Percentiles rank a stretch among this genome's conserved stretches.
Evolutionary conservation across 345 rosid genomes (phyloP).

Genomic region (Raphanus sativus): DNA sequence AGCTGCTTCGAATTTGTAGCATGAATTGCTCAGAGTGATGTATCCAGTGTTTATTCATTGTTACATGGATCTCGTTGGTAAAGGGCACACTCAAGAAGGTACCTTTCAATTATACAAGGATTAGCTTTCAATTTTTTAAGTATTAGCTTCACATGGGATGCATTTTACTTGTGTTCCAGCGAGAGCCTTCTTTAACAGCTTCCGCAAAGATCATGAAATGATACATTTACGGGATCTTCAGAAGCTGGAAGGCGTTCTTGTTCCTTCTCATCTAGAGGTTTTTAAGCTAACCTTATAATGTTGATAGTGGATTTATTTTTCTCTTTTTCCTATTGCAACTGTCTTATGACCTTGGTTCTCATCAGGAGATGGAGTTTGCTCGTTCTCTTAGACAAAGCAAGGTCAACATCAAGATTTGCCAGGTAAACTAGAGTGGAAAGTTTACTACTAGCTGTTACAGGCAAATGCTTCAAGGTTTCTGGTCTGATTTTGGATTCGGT

Average conservation of each 20-base stretch:
- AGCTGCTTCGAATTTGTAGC: slow-evolving; percentile 52
- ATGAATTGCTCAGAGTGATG: slow-evolving; percentile 91
- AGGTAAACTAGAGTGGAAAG: slow-evolving; percentile 47
- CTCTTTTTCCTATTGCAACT: background rate
- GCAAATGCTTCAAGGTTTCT: slow-evolving; percentile 15
- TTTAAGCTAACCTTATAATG: background rate
- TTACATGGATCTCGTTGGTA: slow-evolving; percentile 88
- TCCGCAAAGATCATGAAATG: slow-evolving; percentile 87
- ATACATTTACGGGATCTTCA: slow-evolving; percentile 87
- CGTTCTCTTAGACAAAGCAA: slow-evolving; percentile 82
- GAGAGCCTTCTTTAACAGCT: slow-evolving; percentile 31
- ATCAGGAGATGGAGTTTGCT: slow-evolving; percentile 96
- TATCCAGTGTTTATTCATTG: slow-evolving; percentile 94
- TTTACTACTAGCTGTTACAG: background rate
- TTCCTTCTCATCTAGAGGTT: slow-evolving; percentile 96
- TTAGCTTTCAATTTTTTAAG: background rate
- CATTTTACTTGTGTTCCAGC: background rate
- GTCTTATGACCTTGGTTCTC: slow-evolving; percentile 13
- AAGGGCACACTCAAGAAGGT: slow-evolving; percentile 88
- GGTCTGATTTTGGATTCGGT: slow-evolving; percentile 14
- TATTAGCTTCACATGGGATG: background rate
- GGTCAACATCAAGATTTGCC: slow-evolving; percentile 86
- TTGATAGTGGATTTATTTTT: background rate
- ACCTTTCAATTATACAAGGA: slow-evolving; percentile 1
- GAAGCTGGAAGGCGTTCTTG: slow-evolving; percentile 89